phyloP scores from a whole-genome alignment of 2,329 filamentous ascomycete species.

The Onygenales sp. region DNA sequence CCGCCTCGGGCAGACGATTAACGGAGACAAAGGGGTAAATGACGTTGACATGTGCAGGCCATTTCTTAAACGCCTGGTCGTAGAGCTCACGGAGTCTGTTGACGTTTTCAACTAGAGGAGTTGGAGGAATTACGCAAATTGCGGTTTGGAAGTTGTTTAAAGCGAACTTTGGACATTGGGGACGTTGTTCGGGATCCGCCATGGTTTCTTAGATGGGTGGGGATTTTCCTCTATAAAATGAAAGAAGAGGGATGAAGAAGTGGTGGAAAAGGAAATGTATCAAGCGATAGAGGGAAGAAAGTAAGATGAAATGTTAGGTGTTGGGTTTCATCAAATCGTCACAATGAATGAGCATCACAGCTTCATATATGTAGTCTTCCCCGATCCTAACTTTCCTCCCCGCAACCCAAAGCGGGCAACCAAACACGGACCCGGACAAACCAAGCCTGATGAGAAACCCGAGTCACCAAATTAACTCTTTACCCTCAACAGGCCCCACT shows the following conservation, averaged over 20 bases:
- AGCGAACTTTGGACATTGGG: background rate
- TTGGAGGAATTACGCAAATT: conserved; percentile 50
- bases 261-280: too few species aligned
- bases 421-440: too few species aligned
- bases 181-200: background rate
- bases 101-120: conserved; percentile 38
- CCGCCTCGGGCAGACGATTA: conserved; percentile 38
- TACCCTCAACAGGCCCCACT: too few species aligned
- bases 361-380: too few species aligned
- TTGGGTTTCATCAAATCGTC: too few species aligned
- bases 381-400: too few species aligned
- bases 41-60: conserved; percentile 59
- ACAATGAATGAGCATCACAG: too few species aligned
- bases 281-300: background rate
- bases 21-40: conserved; percentile 55
- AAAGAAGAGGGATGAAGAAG: background rate
- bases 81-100: conserved; percentile 52
- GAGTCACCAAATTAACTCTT: too few species aligned
- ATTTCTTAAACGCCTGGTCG: conserved; percentile 51
- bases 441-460: too few species aligned
- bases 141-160: conserved; percentile 47
- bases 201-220: background rate
- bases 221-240: background rate
- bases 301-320: background rate
- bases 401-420: too few species aligned